A percentile compares a stretch with the other conserved stretches of the same genome.
Conservation (phyloP, 176 grass and related monocot genomes). For the Cenchrus fungigraminus region DNA sequence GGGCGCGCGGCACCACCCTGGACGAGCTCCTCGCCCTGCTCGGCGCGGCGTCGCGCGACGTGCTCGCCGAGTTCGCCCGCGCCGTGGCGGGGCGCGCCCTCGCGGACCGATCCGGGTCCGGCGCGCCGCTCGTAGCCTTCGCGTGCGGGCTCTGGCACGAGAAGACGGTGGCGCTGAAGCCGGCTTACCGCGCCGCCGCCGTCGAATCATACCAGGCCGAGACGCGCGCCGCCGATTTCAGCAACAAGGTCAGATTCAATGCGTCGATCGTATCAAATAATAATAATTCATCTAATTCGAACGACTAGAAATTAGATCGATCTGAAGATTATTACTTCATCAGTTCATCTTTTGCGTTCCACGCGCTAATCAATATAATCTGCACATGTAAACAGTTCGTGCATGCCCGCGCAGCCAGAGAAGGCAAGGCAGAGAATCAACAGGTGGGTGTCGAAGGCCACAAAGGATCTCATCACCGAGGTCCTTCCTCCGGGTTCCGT, state of each 20-base stretch:
- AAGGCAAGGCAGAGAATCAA: conserved; percentile 8
- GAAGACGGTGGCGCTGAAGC: conserved; percentile 13
- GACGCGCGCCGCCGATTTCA: conserved; percentile 24
- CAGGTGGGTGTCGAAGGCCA: conserved; percentile 16
- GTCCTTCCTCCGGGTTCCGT: conserved; percentile 19
- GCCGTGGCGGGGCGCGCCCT: neutral
- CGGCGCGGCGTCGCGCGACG: neutral
- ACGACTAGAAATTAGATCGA: neutral
- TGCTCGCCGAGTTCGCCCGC: neutral
- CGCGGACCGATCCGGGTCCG: neutral
- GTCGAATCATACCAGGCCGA: conserved; percentile 4
- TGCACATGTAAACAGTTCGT: neutral
- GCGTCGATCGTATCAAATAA: too few relatives aligned
- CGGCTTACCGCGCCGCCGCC: neutral
- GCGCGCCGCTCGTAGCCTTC: conserved; percentile 28
- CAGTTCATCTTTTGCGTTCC: neutral
- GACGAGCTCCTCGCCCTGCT: conserved; percentile 28
- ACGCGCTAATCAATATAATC: neutral
- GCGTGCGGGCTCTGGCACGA: conserved; percentile 42
- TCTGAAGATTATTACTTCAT: neutral
- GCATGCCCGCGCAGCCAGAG: neutral
- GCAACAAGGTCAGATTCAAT: neutral
- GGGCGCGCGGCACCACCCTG: neutral
- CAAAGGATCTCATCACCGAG: conserved; percentile 29
- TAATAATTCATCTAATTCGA: too few relatives aligned